Percentiles rank a stretch among this genome's conserved stretches.
Conservation (phyloP, 257 asterid species). For the Plectranthus barbatus region DNA sequence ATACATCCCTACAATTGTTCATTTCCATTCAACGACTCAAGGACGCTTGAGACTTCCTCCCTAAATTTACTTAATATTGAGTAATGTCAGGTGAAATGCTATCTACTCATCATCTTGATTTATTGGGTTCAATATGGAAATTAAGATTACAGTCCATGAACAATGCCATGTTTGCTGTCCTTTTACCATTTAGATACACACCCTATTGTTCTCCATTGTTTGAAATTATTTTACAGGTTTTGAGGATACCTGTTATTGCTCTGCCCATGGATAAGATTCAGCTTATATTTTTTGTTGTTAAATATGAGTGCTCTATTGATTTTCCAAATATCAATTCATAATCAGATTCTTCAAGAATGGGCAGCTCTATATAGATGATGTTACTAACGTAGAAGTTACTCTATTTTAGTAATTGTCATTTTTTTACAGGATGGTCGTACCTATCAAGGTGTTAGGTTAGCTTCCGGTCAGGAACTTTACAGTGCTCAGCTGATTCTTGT, state of each 20-base stretch:
- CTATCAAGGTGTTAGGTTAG: constrained; percentile 73
- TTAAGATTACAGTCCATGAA: background rate
- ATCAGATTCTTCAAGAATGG: background rate
- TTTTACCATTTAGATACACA: background rate
- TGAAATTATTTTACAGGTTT: constrained; percentile 43
- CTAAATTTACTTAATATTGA: background rate
- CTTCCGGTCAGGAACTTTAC: constrained; percentile 84
- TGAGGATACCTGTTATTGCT: constrained; percentile 63
- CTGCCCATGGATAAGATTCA: constrained; percentile 61
- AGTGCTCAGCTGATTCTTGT: constrained; percentile 67
- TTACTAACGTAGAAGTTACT: constrained; percentile 42
- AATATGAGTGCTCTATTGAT: background rate
- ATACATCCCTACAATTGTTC: background rate
- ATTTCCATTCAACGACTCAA: background rate
- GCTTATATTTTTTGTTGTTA: constrained; percentile 3
- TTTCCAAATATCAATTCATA: constrained; percentile 5
- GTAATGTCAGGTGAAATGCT: background rate
- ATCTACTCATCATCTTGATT: background rate
- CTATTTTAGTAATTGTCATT: constrained; percentile 12
- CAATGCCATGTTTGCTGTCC: background rate
- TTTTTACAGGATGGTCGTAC: constrained; percentile 10
- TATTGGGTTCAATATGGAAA: background rate
- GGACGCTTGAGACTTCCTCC: background rate
- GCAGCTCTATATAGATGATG: background rate
- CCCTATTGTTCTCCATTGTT: constrained; percentile 3